Evolutionary conservation across 331 rosid species (phyloP), one percentile per base, ranked within the genome.

Genomic region (Malus hybrid): DNA sequence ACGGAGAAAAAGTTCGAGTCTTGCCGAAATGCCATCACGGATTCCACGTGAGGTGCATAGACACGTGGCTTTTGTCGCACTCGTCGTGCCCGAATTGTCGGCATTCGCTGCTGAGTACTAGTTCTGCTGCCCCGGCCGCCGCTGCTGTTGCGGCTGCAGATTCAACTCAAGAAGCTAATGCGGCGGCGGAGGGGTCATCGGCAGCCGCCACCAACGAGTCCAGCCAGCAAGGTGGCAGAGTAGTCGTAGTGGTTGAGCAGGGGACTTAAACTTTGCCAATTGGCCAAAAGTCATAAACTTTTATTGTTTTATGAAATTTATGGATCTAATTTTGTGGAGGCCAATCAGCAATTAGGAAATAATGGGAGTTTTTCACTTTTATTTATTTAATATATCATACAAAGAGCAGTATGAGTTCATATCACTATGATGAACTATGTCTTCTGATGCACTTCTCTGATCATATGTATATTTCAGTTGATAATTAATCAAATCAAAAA

Each of bases 81-180:
- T 90, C 96, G 0, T 92, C 97, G 2, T 94, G 99, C 70, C 99
- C 99, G 7, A 92, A 86, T 70, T 94, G 99, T 73, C 87, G 99
- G 39, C 89, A 82, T 22, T 90, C 96, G 0, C 57, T 94, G 78
- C 84, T 88, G 28, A 72, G 68, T 22, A 60, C 76, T 18, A 22
- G 76, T 13, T 31, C 52, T 5, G 22, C 31, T 2, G 20, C 55
- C 55, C 10, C 42, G 42, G 42, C 42, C 3, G 19, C 55, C 6
- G 20, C 16, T 11, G 65, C 33, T 13, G 66, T 16, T 0, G 8
- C 66, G 16, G 67, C 42, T 61, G 13, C 67, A 3, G 46, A 6
- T 60, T 13, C 55, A 52, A 72, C 5, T 56, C 70, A 7, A 24
- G 79, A 20, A 6, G 67, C 50, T 11, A 67, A 69, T 39, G 81